These are phyloP conservation scores for Ceratocystis ficicola DNA, from an alignment of 2,329 filamentous ascomycete genomes.

Conservation along the genomic window DNA sequence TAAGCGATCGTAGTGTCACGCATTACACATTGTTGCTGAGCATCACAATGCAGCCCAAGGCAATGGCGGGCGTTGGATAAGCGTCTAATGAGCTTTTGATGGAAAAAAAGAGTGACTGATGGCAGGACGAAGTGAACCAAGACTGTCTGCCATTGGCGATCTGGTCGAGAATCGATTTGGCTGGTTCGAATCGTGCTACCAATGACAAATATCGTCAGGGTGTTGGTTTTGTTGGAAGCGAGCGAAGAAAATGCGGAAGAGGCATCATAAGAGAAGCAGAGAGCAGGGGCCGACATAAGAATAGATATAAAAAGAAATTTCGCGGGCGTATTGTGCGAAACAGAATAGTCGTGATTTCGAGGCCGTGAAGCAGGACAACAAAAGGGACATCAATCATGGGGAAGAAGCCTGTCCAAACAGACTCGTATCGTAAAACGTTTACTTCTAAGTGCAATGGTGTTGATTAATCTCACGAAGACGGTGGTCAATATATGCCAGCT, in stretches of 20 bases:
- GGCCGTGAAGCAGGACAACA: constrained; percentile 5
- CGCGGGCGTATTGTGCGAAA: background rate
- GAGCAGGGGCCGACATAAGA: background rate
- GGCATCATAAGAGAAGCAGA: background rate
- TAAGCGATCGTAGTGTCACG: background rate
- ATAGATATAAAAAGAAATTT: background rate
- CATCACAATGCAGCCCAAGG: constrained; percentile 18
- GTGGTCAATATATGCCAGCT: constrained; percentile 47
- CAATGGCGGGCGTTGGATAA: background rate
- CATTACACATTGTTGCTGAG: constrained; percentile 9
- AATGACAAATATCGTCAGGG: background rate
- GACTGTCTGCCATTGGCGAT: background rate
- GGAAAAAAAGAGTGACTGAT: background rate
- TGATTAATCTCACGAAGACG: constrained; percentile 44
- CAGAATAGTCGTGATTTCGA: background rate
- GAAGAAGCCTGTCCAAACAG: background rate
- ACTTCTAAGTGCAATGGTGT: constrained; percentile 39
- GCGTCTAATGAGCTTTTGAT: background rate
- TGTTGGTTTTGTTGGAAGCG: background rate
- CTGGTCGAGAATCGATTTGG: background rate
- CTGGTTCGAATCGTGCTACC: background rate
- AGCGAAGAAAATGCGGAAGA: background rate
- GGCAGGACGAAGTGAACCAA: background rate
- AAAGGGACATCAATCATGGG: background rate
- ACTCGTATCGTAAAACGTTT: constrained; percentile 30